phyloP scores from a whole-genome alignment of 345 rosid genomes.

The Nasturtium officinale region DNA sequence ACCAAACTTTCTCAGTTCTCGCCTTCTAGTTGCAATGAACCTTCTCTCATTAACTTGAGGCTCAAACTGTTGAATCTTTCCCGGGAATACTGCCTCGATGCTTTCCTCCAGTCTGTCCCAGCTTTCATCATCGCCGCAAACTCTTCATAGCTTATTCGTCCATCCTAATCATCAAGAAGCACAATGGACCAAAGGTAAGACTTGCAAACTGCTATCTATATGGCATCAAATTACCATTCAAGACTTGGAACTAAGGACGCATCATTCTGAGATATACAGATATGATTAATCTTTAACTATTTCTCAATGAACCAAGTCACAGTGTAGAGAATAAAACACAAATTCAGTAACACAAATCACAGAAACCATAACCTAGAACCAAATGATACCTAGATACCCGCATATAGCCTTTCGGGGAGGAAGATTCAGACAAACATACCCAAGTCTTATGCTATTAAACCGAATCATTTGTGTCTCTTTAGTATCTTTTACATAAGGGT shows the following conservation, averaged over 20 bases:
- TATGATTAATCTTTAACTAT: not conserved
- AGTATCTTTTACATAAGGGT: not conserved
- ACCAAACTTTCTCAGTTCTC: slow-evolving; percentile 21
- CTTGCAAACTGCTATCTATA: not conserved
- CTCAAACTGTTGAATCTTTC: slow-evolving; percentile 83
- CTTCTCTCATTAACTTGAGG: slow-evolving; percentile 75
- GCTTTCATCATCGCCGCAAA: slow-evolving; percentile 89
- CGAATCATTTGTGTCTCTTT: not conserved
- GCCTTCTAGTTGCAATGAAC: slow-evolving; percentile 55
- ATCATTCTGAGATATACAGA: not conserved
- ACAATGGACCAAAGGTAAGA: slow-evolving; percentile 9
- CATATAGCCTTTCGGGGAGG: not conserved
- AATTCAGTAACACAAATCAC: not conserved
- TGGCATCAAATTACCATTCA: slow-evolving; percentile 4
- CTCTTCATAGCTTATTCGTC: slow-evolving; percentile 84
- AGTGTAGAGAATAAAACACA: slow-evolving; percentile 15
- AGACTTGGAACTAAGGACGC: not conserved
- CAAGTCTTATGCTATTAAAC: not conserved
- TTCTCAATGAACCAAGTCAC: not conserved
- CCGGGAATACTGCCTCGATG: slow-evolving; percentile 79
- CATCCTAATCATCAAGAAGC: slow-evolving; percentile 55
- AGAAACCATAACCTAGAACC: not conserved
- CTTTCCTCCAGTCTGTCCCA: slow-evolving; percentile 94
- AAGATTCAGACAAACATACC: slow-evolving; percentile 13
- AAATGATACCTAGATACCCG: not conserved